Conservation (phyloP, 2,329 filamentous ascomycete genomes). For the Fusarium coicis region DNA sequence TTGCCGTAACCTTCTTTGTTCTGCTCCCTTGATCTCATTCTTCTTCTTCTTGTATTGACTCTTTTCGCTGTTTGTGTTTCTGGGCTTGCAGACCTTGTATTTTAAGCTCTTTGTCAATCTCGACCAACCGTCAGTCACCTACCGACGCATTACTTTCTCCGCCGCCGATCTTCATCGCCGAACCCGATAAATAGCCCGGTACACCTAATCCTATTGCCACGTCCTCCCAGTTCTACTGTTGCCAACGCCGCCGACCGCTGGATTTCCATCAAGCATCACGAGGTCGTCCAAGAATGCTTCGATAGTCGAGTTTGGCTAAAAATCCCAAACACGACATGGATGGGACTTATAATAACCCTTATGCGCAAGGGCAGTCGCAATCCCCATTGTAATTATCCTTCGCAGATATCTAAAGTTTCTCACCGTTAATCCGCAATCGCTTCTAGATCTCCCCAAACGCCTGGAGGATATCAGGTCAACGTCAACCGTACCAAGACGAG, state of each 20-base stretch:
- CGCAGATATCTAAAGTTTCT: not conserved
- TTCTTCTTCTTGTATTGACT: conserved; percentile 18
- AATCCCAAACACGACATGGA: conserved; percentile 42
- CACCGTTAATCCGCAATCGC: conserved; percentile 19
- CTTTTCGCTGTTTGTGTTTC: conserved; percentile 4
- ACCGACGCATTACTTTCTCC: conserved; percentile 8
- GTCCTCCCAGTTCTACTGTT: conserved; percentile 5
- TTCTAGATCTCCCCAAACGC: conserved; percentile 47
- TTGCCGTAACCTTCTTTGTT: conserved; percentile 13
- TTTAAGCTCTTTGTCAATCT: conserved; percentile 25
- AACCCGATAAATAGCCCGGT: conserved; percentile 25
- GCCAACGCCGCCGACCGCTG: conserved; percentile 9
- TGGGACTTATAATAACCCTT: conserved; percentile 45
- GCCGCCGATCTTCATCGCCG: conserved; percentile 28
- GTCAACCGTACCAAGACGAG: conserved; percentile 89
- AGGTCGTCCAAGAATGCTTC: conserved; percentile 38
- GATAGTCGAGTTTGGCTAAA: conserved; percentile 29
- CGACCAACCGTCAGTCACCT: conserved; percentile 18
- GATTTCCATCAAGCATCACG: not conserved
- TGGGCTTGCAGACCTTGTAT: conserved; percentile 20
- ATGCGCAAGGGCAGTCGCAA: conserved; percentile 44
- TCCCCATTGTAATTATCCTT: conserved; percentile 42
- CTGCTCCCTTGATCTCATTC: conserved; percentile 21
- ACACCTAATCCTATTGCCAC: conserved; percentile 21
- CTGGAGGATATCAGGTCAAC: conserved; percentile 76